A percentile compares a stretch with the other conserved stretches of the same genome.
phyloP scores from a whole-genome alignment of 2,329 filamentous ascomycete genomes.

The Hypoxylon sp. region DNA sequence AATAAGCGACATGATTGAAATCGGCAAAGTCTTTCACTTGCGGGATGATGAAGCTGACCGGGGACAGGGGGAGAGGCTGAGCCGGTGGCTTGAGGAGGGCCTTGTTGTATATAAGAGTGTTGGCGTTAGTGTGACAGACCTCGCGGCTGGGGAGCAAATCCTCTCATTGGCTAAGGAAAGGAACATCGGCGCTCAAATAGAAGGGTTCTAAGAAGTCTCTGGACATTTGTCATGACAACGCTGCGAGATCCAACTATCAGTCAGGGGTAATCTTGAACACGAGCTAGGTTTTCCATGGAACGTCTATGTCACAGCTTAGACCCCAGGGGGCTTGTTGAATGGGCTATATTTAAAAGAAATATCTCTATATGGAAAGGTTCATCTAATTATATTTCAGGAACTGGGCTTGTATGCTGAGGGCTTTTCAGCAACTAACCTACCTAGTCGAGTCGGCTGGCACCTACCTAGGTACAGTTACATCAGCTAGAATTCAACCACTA shows the following conservation, averaged over 20 bases:
- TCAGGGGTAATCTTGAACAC: background rate
- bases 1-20: constrained; percentile 2
- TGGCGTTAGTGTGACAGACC: constrained; percentile 14
- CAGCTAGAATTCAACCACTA: too few relatives aligned
- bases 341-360: too few relatives aligned
- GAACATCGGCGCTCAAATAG: background rate
- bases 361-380: too few relatives aligned
- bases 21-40: constrained; percentile 2
- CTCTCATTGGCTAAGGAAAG: background rate
- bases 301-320: background rate
- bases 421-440: too few relatives aligned
- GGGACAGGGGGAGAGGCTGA: background rate
- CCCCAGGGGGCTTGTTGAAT: background rate
- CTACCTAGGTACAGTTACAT: too few relatives aligned
- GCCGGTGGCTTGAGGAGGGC: constrained; percentile 1
- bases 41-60: background rate
- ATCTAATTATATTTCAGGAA: too few relatives aligned
- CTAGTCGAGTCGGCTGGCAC: too few relatives aligned
- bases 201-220: background rate
- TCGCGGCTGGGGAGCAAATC: constrained; percentile 6
- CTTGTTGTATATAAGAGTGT: constrained; percentile 17
- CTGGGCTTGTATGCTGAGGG: too few relatives aligned
- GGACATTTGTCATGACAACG: background rate
- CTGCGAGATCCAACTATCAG: background rate
- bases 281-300: background rate